Base-by-base conservation (phyloP, 192 early-diverging fungal genomes). In the Mortierella claussenii region DNA sequence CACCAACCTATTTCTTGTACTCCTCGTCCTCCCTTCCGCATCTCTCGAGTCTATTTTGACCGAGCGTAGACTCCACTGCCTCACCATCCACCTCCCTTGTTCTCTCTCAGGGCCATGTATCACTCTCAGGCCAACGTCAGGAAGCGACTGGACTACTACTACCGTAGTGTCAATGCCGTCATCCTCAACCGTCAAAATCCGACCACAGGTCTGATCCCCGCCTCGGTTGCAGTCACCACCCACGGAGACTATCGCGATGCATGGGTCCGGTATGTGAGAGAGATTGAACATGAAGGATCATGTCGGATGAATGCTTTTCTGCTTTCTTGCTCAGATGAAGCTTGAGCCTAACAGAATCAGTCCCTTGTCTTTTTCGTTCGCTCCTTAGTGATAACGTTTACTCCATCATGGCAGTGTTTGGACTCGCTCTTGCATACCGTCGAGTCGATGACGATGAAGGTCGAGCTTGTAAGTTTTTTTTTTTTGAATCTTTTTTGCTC, bases 161-260 rank as follows among this genome's bases (percentile, higher is more conserved):
- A 93, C 57, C 79, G 88, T 15, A 88, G 88, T 34, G 87, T 94
- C 47, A 85, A 86, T 20, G 69, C 86, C 28, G 92, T 92, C 43
- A 94, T 94, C 74, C 80, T 96, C 30, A 85, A 90, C 21, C 80
- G 90, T 15, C 93, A 94, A 76, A 92, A 94, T 66, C 86, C 92
- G 6, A 88, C 88, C 20, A 94, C 90, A 13, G 94, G 94, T 20
- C 82, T 96, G 80, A 94, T 96, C 54, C 94, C 93, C 9, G 94
- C 94, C 12, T 93, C 91, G 3, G 91, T 93, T 17, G 94, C 94
- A 28, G 87, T 96, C 23, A 96, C 93, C 10, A 90, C 86, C 2
- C 94, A 96, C 67, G 94, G 94, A 28, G 89, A 96, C 80, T 93
- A 94, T 67, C 80, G 88, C n/a, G 94, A 94, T 85, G 93, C 94